A percentile compares a stretch with the other conserved stretches of the same genome.
Conservation (phyloP, 768 basidiomycete genomes). For the Termitomyces sp. region DNA sequence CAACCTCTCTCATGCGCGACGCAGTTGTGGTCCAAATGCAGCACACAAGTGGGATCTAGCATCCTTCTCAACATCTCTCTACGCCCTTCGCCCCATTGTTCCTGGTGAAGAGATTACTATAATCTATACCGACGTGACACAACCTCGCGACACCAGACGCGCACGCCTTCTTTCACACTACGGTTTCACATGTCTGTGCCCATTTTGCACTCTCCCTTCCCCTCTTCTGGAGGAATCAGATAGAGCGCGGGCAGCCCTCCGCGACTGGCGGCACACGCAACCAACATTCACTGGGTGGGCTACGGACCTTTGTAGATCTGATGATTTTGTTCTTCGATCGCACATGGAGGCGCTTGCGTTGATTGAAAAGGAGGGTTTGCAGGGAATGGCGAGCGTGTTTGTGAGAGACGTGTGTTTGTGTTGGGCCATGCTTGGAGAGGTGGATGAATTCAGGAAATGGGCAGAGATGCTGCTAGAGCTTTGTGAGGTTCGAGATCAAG, state of each 20-base stretch:
- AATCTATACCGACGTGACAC: slow-evolving; percentile 39
- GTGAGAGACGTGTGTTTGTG: slow-evolving; percentile 40
- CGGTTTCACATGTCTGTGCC: slow-evolving; percentile 38
- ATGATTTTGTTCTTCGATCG: slow-evolving; percentile 34
- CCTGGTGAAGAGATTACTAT: slow-evolving; percentile 42
- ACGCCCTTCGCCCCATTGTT: slow-evolving; percentile 34
- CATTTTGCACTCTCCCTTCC: slow-evolving; percentile 27
- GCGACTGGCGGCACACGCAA: slow-evolving; percentile 14
- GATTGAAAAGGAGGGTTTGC: slow-evolving; percentile 37
- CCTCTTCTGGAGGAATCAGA: slow-evolving; percentile 8
- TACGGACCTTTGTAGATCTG: slow-evolving; percentile 34
- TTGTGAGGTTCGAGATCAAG: slow-evolving; percentile 22
- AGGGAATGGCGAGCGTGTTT: slow-evolving; percentile 36
- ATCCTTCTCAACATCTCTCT: slow-evolving; percentile 34
- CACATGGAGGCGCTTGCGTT: slow-evolving; percentile 34
- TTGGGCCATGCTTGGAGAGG: slow-evolving; percentile 37
- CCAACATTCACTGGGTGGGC: slow-evolving; percentile 36
- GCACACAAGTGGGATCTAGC: slow-evolving; percentile 37
- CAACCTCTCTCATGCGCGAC: not conserved
- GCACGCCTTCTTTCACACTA: slow-evolving; percentile 33
- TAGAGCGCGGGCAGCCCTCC: slow-evolving; percentile 6
- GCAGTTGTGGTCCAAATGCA: slow-evolving; percentile 42
- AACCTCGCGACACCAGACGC: slow-evolving; percentile 29
- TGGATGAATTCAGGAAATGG: slow-evolving; percentile 31
- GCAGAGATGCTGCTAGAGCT: slow-evolving; percentile 25